Percentiles rank a stretch among this genome's conserved stretches.
Conservation (phyloP, 495 filamentous ascomycete genomes). For the Podospora pseudocomata region DNA sequence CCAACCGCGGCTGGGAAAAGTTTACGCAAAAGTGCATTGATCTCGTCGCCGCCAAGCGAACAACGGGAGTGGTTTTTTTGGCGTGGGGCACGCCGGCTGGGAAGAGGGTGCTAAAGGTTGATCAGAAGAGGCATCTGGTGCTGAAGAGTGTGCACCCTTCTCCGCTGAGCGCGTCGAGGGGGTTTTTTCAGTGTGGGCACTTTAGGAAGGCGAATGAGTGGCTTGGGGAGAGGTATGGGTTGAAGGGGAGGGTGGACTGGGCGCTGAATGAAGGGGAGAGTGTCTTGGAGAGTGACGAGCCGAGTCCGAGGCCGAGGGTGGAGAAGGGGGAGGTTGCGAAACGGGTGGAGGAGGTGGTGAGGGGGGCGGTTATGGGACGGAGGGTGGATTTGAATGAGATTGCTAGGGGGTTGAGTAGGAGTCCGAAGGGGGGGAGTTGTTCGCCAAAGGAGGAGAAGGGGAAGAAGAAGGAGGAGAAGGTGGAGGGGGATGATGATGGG, state of each 20-base stretch:
- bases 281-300: constrained; percentile 20
- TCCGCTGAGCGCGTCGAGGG: constrained; percentile 72
- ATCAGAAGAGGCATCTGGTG: constrained; percentile 68
- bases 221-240: constrained; percentile 73
- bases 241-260: constrained; percentile 82
- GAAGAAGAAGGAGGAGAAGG: neutral
- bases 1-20: constrained; percentile 81
- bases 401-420: constrained; percentile 8
- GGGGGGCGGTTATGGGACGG: constrained; percentile 26
- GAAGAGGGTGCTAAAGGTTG: constrained; percentile 67
- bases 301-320: constrained; percentile 16
- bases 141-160: constrained; percentile 86
- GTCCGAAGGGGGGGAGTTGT: constrained; percentile 7
- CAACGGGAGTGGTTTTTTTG: constrained; percentile 82
- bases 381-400: constrained; percentile 22
- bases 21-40: constrained; percentile 92
- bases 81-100: constrained; percentile 86
- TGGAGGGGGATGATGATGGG: neutral
- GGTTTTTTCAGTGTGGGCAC: constrained; percentile 85
- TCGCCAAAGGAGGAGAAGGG: constrained; percentile 1
- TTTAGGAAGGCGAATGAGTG: constrained; percentile 89
- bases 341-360: constrained; percentile 17
- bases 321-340: constrained; percentile 15
- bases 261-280: constrained; percentile 46
- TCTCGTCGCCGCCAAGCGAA: constrained; percentile 68